Evolutionary conservation across 2,329 filamentous ascomycete genomes (phyloP).

Genomic region (Torrubiella hemipterigena): DNA sequence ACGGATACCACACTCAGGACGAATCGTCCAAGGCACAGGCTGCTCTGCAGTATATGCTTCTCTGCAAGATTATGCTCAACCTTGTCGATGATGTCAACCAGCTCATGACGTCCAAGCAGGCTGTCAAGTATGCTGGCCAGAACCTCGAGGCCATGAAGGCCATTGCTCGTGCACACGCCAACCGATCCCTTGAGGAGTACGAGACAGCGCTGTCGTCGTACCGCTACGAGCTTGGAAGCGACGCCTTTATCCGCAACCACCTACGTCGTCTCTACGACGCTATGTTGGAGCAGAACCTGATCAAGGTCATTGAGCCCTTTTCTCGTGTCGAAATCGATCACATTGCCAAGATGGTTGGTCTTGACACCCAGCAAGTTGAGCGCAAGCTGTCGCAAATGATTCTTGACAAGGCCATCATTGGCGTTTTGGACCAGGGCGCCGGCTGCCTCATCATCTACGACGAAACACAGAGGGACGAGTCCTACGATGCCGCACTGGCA

Average conservation of each 20-base stretch:
- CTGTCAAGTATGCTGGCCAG: slow-evolving; percentile 88
- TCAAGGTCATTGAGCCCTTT: slow-evolving; percentile 99
- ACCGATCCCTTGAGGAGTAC: slow-evolving; percentile 94
- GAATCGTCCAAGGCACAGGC: slow-evolving; percentile 85
- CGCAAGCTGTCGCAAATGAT: slow-evolving; percentile 99
- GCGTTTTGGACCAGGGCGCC: slow-evolving; percentile 93
- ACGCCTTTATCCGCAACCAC: slow-evolving; percentile 94
- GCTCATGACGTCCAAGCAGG: slow-evolving; percentile 91
- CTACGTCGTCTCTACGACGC: slow-evolving; percentile 91
- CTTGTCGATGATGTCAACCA: slow-evolving; percentile 90
- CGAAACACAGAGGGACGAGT: slow-evolving; percentile 84
- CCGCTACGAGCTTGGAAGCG: slow-evolving; percentile 84
- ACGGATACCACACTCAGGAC: slow-evolving; percentile 91
- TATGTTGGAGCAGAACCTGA: slow-evolving; percentile 98
- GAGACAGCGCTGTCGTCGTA: slow-evolving; percentile 84
- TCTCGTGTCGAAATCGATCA: slow-evolving; percentile 93
- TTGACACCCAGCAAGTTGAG: slow-evolving; percentile 95
- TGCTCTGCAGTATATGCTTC: slow-evolving; percentile 95
- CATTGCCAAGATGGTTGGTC: slow-evolving; percentile 92
- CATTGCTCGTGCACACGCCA: slow-evolving; percentile 86
- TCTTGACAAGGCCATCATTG: slow-evolving; percentile 95
- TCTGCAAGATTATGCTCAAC: slow-evolving; percentile 99
- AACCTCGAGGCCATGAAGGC: slow-evolving; percentile 99
- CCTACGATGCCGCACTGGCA: slow-evolving; percentile 84
- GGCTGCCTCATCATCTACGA: slow-evolving; percentile 96